phyloP scores from a whole-genome alignment of 2,329 filamentous ascomycete species.

The Diaporthe longicolla region DNA sequence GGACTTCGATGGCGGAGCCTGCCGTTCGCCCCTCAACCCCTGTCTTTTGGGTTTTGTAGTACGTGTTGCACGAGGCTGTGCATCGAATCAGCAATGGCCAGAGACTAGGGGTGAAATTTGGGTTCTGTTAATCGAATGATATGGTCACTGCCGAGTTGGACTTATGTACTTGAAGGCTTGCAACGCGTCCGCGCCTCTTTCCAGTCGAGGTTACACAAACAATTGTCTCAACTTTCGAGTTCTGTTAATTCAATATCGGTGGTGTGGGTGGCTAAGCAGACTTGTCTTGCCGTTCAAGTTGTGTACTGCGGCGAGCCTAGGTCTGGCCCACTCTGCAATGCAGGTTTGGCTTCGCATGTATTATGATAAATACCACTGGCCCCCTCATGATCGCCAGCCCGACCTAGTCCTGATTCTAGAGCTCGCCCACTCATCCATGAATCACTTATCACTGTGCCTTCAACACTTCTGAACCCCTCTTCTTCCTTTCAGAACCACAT shows the following conservation, averaged over 20 bases:
- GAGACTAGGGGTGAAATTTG: neutral
- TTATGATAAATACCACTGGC: neutral
- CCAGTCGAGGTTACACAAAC: neutral
- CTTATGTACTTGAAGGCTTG: too few relatives aligned
- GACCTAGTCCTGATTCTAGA: neutral
- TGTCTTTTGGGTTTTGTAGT: too few relatives aligned
- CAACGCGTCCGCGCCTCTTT: too few relatives aligned
- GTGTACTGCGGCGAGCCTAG: neutral
- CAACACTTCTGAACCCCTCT: too few relatives aligned
- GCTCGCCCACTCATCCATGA: neutral
- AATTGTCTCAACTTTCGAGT: neutral
- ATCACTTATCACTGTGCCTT: too few relatives aligned
- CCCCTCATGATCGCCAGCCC: neutral
- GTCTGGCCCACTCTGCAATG: neutral
- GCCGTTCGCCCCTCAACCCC: too few relatives aligned
- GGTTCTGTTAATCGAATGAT: constrained; percentile 5
- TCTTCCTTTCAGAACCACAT: too few relatives aligned
- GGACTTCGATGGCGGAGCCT: too few relatives aligned
- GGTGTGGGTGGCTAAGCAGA: neutral
- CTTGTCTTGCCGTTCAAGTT: neutral
- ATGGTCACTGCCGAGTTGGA: accelerated
- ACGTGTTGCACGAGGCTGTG: too few relatives aligned
- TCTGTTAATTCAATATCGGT: neutral
- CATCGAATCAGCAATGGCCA: too few relatives aligned
- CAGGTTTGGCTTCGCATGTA: neutral